Percentiles rank a stretch among this genome's conserved stretches.
These are phyloP conservation scores for Amanita rubescens DNA, from an alignment of 768 basidiomycete species.

Conservation along the genomic window DNA sequence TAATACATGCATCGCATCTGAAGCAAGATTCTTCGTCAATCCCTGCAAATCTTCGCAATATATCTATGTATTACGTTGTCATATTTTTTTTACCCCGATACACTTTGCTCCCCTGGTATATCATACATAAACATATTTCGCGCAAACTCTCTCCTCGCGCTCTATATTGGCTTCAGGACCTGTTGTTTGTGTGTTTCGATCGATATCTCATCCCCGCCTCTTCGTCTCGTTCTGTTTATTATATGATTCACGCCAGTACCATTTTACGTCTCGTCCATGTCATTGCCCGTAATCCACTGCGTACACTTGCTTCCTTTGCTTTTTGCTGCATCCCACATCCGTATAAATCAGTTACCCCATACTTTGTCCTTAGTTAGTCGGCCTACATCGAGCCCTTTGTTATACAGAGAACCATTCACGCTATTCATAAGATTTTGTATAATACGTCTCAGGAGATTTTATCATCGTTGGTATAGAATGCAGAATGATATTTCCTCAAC, in stretches of 20 bases:
- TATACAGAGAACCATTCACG: slow-evolving; percentile 5
- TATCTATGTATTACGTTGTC: slow-evolving; percentile 22
- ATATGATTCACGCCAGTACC: slow-evolving; percentile 11
- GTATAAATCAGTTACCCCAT: slow-evolving; percentile 9
- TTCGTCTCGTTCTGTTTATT: slow-evolving; percentile 11
- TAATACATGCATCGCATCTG: slow-evolving; percentile 12
- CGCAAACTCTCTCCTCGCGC: slow-evolving; percentile 10
- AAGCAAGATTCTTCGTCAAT: slow-evolving; percentile 11
- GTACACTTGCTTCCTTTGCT: slow-evolving; percentile 20
- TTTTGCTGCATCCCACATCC: slow-evolving; percentile 13
- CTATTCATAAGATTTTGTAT: slow-evolving; percentile 1
- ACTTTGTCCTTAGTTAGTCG: slow-evolving; percentile 8
- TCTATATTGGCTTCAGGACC: slow-evolving; percentile 15
- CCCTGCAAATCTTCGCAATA: slow-evolving; percentile 15
- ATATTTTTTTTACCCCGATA: slow-evolving; percentile 8
- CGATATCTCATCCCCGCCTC: slow-evolving; percentile 11
- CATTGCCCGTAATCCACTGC: slow-evolving; percentile 11
- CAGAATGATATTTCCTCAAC: not conserved
- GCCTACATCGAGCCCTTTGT: not conserved
- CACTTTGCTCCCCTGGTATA: slow-evolving; percentile 7
- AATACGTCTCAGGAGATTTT: not conserved
- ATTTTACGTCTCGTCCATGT: slow-evolving; percentile 10
- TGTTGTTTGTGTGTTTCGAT: slow-evolving; percentile 20
- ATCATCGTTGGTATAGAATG: not conserved
- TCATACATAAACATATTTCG: slow-evolving; percentile 11